These are phyloP conservation scores for Phytomonas francai DNA, from an alignment of 208 protist genomes.

Conservation along the genomic window DNA sequence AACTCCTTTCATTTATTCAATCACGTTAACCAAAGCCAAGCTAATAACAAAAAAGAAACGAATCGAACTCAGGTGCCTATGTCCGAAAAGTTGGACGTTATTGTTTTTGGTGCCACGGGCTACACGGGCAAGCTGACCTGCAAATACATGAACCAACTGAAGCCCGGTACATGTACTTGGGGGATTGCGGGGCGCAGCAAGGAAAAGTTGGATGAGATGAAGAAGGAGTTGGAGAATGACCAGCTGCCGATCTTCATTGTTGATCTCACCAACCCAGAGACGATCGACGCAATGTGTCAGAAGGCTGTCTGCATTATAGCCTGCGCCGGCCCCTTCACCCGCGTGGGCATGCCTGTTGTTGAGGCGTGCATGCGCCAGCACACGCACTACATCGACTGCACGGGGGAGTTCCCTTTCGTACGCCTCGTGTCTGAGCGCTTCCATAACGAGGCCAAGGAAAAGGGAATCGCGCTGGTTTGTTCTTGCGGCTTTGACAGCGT, in stretches of 20 bases:
- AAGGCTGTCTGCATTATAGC: conserved; percentile 52
- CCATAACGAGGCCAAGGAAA: conserved; percentile 52
- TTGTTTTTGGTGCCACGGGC: conserved; percentile 81
- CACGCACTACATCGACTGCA: conserved; percentile 90
- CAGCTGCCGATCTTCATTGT: conserved; percentile 33
- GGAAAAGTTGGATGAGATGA: conserved; percentile 44
- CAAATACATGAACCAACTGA: conserved; percentile 44
- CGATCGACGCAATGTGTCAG: conserved; percentile 42
- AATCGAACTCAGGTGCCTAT: background rate
- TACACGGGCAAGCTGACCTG: conserved; percentile 77
- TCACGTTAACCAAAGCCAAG: background rate
- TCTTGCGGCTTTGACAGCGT: conserved; percentile 88
- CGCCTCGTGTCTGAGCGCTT: conserved; percentile 50
- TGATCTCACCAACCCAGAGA: conserved; percentile 32
- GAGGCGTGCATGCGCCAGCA: conserved; percentile 71
- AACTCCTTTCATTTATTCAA: conserved; percentile 7
- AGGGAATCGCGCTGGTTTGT: conserved; percentile 55
- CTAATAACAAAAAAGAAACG: conserved; percentile 4
- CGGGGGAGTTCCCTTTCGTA: conserved; percentile 83
- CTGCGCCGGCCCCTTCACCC: conserved; percentile 78
- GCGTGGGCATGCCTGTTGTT: conserved; percentile 77
- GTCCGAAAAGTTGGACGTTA: conserved; percentile 44
- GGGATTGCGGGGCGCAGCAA: conserved; percentile 73
- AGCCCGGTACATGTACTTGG: conserved; percentile 21
- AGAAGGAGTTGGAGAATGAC: conserved; percentile 34